These are phyloP conservation scores for Triadica sebifera DNA, from an alignment of 345 rosid genomes.

Conservation along the genomic window DNA sequence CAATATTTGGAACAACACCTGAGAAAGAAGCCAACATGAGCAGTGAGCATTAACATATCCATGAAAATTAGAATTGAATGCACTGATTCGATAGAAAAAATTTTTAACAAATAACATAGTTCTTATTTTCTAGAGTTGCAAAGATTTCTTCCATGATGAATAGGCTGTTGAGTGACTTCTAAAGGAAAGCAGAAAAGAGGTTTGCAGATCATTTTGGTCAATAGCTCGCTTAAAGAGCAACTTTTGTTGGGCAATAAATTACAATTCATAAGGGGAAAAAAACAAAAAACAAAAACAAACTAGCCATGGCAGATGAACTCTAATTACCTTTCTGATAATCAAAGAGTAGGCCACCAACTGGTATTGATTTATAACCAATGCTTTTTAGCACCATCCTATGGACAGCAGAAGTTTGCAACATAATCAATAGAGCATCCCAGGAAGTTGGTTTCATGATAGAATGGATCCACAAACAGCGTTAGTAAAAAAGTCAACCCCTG, in stretches of 20 bases:
- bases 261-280: background rate
- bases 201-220: background rate
- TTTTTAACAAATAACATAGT: background rate
- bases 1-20: conserved; percentile 78
- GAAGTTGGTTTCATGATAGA: background rate
- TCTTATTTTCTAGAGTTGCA: background rate
- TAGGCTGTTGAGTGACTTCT: no score
- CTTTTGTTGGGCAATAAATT: background rate
- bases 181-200: background rate
- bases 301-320: no score
- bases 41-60: background rate
- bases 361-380: conserved; percentile 90
- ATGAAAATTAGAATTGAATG: background rate
- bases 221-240: background rate
- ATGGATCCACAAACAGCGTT: background rate
- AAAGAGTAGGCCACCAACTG: conserved; percentile 68
- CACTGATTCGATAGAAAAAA: background rate
- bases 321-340: conserved; percentile 72
- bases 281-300: no score
- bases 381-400: conserved; percentile 81
- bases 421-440: conserved; percentile 5
- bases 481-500: background rate
- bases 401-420: conserved; percentile 12
- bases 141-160: background rate
- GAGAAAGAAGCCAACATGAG: conserved; percentile 14